Evolutionary conservation across 2,329 filamentous ascomycete species (phyloP).

Genomic region (Scopulariopsis brevicaulis): DNA sequence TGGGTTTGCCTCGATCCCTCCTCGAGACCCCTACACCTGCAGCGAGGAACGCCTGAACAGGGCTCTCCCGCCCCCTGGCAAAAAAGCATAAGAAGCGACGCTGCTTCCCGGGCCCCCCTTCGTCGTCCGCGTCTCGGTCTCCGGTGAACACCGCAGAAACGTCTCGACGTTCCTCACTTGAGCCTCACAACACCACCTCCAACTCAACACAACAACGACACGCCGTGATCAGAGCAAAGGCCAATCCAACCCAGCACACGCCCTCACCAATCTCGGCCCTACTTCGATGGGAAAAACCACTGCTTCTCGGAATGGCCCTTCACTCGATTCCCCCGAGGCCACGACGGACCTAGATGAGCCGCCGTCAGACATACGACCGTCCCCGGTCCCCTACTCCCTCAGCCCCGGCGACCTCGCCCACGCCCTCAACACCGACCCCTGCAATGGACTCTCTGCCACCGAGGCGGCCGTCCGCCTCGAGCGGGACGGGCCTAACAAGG

Average conservation of each 20-base stretch:
- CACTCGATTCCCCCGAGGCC: slow-evolving; percentile 9
- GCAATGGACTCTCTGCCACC: slow-evolving; percentile 49
- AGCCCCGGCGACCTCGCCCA: slow-evolving; percentile 15
- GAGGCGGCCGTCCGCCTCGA: slow-evolving; percentile 55
- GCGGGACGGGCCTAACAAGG: slow-evolving; percentile 57
- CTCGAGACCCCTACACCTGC: neutral
- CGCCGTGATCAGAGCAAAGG: neutral
- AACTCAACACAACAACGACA: neutral
- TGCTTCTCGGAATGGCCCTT: slow-evolving; percentile 10
- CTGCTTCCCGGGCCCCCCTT: neutral
- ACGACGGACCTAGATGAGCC: slow-evolving; percentile 10
- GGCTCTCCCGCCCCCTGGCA: neutral
- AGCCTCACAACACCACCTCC: neutral
- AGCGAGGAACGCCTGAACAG: neutral
- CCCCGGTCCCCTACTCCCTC: slow-evolving; percentile 12
- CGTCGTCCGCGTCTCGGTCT: neutral
- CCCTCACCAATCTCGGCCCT: slow-evolving; percentile 2
- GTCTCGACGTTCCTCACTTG: neutral
- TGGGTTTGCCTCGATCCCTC: neutral
- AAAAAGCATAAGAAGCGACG: slow-evolving; percentile 3
- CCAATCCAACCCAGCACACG: neutral
- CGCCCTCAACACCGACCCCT: slow-evolving; percentile 27
- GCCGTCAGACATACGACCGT: slow-evolving; percentile 8
- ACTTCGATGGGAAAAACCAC: slow-evolving; percentile 11
- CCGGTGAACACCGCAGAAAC: slow-evolving; percentile 1